Base-by-base conservation (phyloP, 2,329 filamentous ascomycete genomes). In the Colletotrichum nymphaeae region DNA sequence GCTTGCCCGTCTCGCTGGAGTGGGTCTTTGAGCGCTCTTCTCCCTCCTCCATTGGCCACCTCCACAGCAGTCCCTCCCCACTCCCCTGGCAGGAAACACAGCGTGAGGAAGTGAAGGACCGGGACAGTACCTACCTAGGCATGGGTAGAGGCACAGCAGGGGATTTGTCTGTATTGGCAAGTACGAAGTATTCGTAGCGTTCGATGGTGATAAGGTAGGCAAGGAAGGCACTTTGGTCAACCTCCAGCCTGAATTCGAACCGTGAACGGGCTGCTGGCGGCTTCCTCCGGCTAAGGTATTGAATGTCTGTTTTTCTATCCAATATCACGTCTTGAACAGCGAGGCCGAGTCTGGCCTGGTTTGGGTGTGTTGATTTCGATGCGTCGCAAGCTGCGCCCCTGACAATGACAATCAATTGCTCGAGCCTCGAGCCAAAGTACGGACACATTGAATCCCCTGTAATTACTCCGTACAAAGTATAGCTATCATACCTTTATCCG, bases 1-100 rank as follows among this genome's bases (percentile, higher is more conserved):
- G 55, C 63, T 24, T 71, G 68, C n/a, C 56, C 46, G 30, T 67
- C 55, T 59, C 24, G 49, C 32, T 19, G 30, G 11, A 24, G 63
- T 46, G 63, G 63, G 63, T 56, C 55, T 14, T 46, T 65, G 8
- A n/a, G 32, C 52, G 55, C 52, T 37, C 22, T 30, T n/a, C 14
- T 30, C 11, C 12, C 30, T 11, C 49, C 30, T 37, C 42, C 8
- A 70, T 46, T 67, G 55, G 63, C 63, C 30, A 70, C 28, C 11
- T 19, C 19, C 7, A 14, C 6, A 28, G 24, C 24, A 12, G 12
- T 19, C 19, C 11, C 30, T 22, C 30, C n/a, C 30, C 30, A 22
- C 26, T n/a, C 24, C n/a, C 16, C 12, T 49, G 46, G 4, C 24
- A 67, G 55, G 63, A 70, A 67, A 53, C 55, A 16, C 37, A 46